phyloP scores from a whole-genome alignment of 2,329 filamentous ascomycete species.

The Hypoxylon sp. region DNA sequence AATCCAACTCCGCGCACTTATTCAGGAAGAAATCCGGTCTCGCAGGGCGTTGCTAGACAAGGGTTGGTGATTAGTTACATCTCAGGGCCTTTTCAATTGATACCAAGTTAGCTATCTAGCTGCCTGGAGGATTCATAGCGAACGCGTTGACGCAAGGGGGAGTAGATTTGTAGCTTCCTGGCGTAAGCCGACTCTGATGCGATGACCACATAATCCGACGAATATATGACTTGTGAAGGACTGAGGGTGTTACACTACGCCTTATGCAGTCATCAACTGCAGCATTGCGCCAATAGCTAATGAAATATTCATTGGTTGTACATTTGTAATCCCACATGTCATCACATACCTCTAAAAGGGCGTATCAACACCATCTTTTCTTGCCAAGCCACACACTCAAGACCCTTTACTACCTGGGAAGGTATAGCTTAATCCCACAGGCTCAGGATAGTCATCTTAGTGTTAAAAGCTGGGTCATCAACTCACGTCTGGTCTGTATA shows the following conservation, averaged over 20 bases:
- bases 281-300: constrained; percentile 2
- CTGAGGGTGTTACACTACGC: background rate
- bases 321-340: constrained; percentile 4
- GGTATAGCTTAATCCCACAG: constrained; percentile 19
- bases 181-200: background rate
- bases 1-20: background rate
- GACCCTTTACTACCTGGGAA: constrained; percentile 2
- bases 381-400: constrained; percentile 14
- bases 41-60: constrained; percentile 19
- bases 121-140: constrained; percentile 2
- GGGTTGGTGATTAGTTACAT: background rate
- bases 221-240: background rate
- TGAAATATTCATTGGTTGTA: background rate
- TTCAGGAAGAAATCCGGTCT: constrained; percentile 21
- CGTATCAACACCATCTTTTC: constrained; percentile 7
- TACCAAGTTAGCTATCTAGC: background rate
- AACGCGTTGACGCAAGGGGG: constrained; percentile 13
- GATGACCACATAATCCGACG: background rate
- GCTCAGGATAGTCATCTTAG: constrained; percentile 18
- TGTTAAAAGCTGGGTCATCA: constrained; percentile 10
- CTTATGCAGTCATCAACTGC: constrained; percentile 28
- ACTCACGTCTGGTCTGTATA: background rate
- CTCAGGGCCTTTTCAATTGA: constrained; percentile 1
- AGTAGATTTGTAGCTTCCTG: background rate
- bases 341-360: constrained; percentile 3